Evolutionary conservation across 1,139 yeast species (phyloP).

Genomic region (Lodderomyces oxycetoniae): DNA sequence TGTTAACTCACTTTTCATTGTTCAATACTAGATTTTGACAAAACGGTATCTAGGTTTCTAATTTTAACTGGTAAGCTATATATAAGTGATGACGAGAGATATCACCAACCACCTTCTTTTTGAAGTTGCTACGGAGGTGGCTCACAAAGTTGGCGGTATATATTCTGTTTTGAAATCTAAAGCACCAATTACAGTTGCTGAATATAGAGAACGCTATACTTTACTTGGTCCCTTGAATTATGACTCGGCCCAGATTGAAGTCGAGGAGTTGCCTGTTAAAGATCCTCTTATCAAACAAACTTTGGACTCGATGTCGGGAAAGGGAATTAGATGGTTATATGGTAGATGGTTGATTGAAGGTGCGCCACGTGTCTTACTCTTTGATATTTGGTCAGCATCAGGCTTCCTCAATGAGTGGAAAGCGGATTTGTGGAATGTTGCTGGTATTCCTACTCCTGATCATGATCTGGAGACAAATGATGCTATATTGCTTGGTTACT

Average conservation of each 20-base stretch:
- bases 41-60: too few relatives aligned
- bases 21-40: neutral
- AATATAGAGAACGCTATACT: slow-evolving; percentile 83
- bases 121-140: slow-evolving; percentile 96
- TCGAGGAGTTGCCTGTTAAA: slow-evolving; percentile 75
- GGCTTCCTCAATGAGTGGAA: slow-evolving; percentile 85
- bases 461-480: slow-evolving; percentile 86
- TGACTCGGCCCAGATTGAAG: slow-evolving; percentile 84
- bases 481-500: slow-evolving; percentile 86
- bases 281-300: slow-evolving; percentile 59
- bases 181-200: slow-evolving; percentile 95
- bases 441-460: slow-evolving; percentile 91
- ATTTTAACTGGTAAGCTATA: too few relatives aligned
- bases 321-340: slow-evolving; percentile 81
- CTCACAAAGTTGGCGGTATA: slow-evolving; percentile 96
- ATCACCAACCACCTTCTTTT: slow-evolving; percentile 79
- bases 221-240: slow-evolving; percentile 83
- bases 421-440: slow-evolving; percentile 82
- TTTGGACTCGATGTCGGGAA: slow-evolving; percentile 65
- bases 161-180: slow-evolving; percentile 94
- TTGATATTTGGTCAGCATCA: slow-evolving; percentile 76
- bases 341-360: slow-evolving; percentile 98
- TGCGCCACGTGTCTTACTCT: slow-evolving; percentile 86
- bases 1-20: neutral
- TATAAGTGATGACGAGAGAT: slow-evolving; percentile 59